phyloP scores from a whole-genome alignment of 306 rosid genomes.

The Purshia tridentata region DNA sequence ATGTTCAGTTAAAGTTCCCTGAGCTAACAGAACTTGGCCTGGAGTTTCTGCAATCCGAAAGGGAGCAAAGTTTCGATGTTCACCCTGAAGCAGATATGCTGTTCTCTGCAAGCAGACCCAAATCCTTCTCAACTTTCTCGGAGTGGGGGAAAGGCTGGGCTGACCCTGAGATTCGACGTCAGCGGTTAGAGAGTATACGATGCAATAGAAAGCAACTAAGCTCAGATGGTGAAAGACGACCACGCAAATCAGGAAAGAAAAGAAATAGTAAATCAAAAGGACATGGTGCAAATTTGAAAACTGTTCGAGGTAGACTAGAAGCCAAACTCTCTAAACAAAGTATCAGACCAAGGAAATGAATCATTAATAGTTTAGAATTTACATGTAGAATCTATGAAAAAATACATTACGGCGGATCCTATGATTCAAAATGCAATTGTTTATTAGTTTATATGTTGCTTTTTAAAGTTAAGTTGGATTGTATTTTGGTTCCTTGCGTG shows the following conservation, averaged over 20 bases:
- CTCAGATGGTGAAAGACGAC: slow-evolving; percentile 11
- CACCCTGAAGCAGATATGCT: slow-evolving; percentile 93
- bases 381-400: background rate
- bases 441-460: background rate
- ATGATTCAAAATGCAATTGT: background rate
- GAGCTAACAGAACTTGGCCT: slow-evolving; percentile 68
- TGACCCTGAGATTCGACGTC: slow-evolving; percentile 88
- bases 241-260: slow-evolving; percentile 33
- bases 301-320: slow-evolving; percentile 65
- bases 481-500: too few relatives aligned
- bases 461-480: too few relatives aligned
- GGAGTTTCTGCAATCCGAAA: slow-evolving; percentile 43
- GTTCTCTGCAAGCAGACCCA: slow-evolving; percentile 43
- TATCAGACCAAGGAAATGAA: slow-evolving; percentile 19
- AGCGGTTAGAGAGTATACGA: slow-evolving; percentile 57
- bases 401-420: background rate
- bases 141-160: slow-evolving; percentile 97
- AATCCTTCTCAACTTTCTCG: slow-evolving; percentile 66
- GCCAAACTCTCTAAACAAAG: slow-evolving; percentile 50
- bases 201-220: slow-evolving; percentile 23
- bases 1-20: slow-evolving; percentile 73
- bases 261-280: slow-evolving; percentile 6
- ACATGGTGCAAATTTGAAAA: slow-evolving; percentile 26
- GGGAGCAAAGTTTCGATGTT: slow-evolving; percentile 49
- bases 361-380: background rate